These are phyloP conservation scores for Sporisorium scitamineum DNA, from an alignment of 1,284 basidiomycete species.

Conservation along the genomic window DNA sequence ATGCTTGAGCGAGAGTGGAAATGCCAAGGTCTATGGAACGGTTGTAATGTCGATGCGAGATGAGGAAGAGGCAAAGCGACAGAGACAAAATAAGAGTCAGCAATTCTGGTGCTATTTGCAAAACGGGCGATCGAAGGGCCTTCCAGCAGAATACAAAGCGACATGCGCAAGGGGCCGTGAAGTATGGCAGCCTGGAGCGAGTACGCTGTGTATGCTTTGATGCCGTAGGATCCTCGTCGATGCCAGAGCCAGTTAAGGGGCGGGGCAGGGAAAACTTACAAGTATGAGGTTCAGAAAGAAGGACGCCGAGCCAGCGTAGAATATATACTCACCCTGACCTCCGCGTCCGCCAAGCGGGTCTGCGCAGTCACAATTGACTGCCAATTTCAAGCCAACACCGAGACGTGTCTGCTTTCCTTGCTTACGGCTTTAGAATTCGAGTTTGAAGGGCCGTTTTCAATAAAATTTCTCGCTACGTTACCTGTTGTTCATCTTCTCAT, in stretches of 20 bases:
- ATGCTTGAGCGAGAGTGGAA: constrained; percentile 59
- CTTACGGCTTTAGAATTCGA: constrained; percentile 14
- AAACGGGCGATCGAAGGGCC: background rate
- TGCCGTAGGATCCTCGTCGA: background rate
- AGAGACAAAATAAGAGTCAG: background rate
- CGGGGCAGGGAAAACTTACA: constrained; percentile 32
- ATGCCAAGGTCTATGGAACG: constrained; percentile 52
- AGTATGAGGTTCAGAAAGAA: constrained; percentile 28
- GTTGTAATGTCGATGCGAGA: background rate
- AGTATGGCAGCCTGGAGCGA: background rate
- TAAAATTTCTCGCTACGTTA: background rate
- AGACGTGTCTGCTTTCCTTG: constrained; percentile 1
- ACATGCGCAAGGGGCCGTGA: constrained; percentile 3
- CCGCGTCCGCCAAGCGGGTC: constrained; percentile 8
- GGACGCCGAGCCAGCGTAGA: background rate
- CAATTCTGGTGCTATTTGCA: background rate
- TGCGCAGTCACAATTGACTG: background rate
- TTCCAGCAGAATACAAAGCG: background rate
- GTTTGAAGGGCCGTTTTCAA: constrained; percentile 28
- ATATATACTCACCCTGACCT: constrained; percentile 29
- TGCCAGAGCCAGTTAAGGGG: constrained; percentile 17
- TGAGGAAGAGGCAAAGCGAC: constrained; percentile 1
- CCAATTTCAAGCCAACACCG: background rate
- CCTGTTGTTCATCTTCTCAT: background rate
- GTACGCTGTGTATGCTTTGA: background rate